These are phyloP conservation scores for Phialocephala subalpina DNA, from an alignment of 2,329 filamentous ascomycete species.

Conservation along the genomic window DNA sequence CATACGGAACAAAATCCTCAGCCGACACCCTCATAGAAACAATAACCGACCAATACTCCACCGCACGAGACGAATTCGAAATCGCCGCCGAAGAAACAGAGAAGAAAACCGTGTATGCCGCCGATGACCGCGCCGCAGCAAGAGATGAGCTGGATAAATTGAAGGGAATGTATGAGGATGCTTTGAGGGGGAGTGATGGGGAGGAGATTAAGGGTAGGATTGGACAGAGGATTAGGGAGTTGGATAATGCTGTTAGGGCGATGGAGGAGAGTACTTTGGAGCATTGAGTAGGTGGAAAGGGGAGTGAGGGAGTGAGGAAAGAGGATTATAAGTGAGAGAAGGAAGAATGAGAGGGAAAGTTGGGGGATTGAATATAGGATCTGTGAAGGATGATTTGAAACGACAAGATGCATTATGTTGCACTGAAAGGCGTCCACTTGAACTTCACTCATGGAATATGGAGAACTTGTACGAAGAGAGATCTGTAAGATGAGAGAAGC, in stretches of 20 bases:
- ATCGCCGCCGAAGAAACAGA: conserved; percentile 56
- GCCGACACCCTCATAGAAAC: conserved; percentile 38
- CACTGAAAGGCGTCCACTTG: conserved; percentile 1
- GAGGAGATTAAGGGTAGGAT: conserved; percentile 53
- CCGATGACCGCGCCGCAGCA: conserved; percentile 53
- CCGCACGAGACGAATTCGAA: conserved; percentile 56
- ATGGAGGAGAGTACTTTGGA: conserved; percentile 50
- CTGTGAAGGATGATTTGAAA: background rate
- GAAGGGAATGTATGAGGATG: conserved; percentile 42
- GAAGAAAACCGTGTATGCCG: conserved; percentile 52
- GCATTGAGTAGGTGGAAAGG: conserved; percentile 38
- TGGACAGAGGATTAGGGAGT: conserved; percentile 53
- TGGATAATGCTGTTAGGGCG: conserved; percentile 51
- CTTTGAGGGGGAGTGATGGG: conserved; percentile 45
- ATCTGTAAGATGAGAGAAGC: conserved; percentile 10
- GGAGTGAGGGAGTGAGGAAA: background rate
- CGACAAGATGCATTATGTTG: conserved; percentile 4
- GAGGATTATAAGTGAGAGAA: background rate
- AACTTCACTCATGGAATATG: background rate
- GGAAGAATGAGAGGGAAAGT: background rate
- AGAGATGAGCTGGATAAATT: conserved; percentile 52
- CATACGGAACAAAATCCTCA: conserved; percentile 29
- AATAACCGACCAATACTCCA: conserved; percentile 48
- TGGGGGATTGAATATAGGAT: background rate
- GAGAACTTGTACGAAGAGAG: background rate